A percentile compares a stretch with the other conserved stretches of the same genome.
phyloP scores from a whole-genome alignment of 2,329 filamentous ascomycete genomes.

The Pestalotiopsis fici region DNA sequence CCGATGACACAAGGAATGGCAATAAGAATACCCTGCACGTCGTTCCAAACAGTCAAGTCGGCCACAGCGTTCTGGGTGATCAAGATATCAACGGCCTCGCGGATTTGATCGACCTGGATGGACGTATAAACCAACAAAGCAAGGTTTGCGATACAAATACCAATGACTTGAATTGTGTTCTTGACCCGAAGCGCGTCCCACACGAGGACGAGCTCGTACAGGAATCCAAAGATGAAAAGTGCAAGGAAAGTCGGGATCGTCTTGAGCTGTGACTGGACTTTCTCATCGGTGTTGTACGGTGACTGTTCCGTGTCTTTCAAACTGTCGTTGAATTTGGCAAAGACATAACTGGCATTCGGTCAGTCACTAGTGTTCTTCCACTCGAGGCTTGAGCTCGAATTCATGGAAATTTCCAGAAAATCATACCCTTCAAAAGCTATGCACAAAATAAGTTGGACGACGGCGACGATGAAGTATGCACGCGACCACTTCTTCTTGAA shows the following conservation, averaged over 20 bases:
- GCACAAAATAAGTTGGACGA: conserved; percentile 77
- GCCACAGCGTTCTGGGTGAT: conserved; percentile 43
- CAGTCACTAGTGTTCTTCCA: background rate
- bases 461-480: conserved; percentile 74
- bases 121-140: conserved; percentile 90
- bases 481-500: conserved; percentile 88
- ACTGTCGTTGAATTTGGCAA: conserved; percentile 78
- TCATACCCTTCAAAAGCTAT: conserved; percentile 85
- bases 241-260: conserved; percentile 94
- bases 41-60: conserved; percentile 60
- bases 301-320: conserved; percentile 39
- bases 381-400: conserved; percentile 8
- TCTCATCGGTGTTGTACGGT: conserved; percentile 36
- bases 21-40: conserved; percentile 75
- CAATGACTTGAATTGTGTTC: conserved; percentile 98
- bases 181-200: conserved; percentile 93
- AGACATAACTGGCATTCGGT: conserved; percentile 70
- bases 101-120: conserved; percentile 90
- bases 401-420: background rate
- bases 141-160: conserved; percentile 88
- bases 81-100: conserved; percentile 67
- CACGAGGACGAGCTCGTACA: conserved; percentile 87
- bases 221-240: conserved; percentile 94
- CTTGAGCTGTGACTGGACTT: conserved; percentile 54
- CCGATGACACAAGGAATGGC: conserved; percentile 85